phyloP scores from a whole-genome alignment of 768 basidiomycete genomes.

The Lactarius evosmus region DNA sequence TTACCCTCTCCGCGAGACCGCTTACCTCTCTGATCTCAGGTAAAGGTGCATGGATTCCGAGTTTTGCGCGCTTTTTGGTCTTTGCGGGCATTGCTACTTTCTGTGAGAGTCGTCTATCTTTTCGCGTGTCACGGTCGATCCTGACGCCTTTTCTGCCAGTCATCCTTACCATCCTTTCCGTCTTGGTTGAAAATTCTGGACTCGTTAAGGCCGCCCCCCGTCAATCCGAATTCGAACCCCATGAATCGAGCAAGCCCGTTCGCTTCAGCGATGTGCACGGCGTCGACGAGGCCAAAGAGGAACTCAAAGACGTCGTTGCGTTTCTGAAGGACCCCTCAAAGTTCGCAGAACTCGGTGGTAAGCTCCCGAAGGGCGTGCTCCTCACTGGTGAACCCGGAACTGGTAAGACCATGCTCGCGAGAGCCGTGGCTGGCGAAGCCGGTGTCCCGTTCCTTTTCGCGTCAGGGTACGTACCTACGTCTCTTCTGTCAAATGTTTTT shows the following conservation, averaged over 20 bases:
- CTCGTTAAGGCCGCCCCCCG: slow-evolving; percentile 85
- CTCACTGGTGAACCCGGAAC: slow-evolving; percentile 92
- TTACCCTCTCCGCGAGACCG: not conserved
- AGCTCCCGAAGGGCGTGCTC: slow-evolving; percentile 89
- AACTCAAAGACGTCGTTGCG: slow-evolving; percentile 90
- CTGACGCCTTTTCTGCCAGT: slow-evolving; percentile 40
- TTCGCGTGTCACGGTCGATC: not conserved
- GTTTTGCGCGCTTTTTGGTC: slow-evolving; percentile 60
- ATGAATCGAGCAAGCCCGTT: slow-evolving; percentile 67
- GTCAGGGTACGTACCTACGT: slow-evolving; percentile 53
- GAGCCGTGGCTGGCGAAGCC: slow-evolving; percentile 96
- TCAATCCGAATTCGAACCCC: slow-evolving; percentile 79
- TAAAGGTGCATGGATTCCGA: slow-evolving; percentile 63
- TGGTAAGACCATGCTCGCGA: slow-evolving; percentile 96
- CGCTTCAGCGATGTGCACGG: slow-evolving; percentile 97
- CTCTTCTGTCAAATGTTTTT: not conserved
- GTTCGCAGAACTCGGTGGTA: slow-evolving; percentile 90
- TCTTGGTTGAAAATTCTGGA: slow-evolving; percentile 91
- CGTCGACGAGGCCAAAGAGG: slow-evolving; percentile 94
- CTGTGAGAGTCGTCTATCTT: slow-evolving; percentile 49
- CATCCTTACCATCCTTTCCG: slow-evolving; percentile 80
- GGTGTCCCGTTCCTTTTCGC: slow-evolving; percentile 98
- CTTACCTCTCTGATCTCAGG: slow-evolving; percentile 40
- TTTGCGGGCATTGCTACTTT: slow-evolving; percentile 56
- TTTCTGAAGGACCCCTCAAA: slow-evolving; percentile 92